Conservation (phyloP, 2,329 filamentous ascomycete species). For the Aspergillus intermedius region DNA sequence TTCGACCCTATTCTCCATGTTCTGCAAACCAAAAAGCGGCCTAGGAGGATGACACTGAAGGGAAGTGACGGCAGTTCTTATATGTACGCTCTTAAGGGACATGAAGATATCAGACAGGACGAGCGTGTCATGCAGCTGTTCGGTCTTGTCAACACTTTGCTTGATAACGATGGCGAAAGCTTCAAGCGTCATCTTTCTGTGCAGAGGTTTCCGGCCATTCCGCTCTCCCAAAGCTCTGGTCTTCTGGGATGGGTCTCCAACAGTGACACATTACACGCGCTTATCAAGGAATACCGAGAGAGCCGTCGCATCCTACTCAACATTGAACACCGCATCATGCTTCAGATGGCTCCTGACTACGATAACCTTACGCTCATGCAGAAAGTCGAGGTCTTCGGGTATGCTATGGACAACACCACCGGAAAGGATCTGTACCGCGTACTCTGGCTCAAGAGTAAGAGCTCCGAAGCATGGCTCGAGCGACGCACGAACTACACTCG, state of each 20-base stretch:
- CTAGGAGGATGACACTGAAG: slow-evolving; percentile 77
- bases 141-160: slow-evolving; percentile 89
- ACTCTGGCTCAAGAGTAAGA: slow-evolving; percentile 97
- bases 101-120: slow-evolving; percentile 97
- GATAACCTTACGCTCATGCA: slow-evolving; percentile 99
- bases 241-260: slow-evolving; percentile 95
- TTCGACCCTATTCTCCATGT: slow-evolving; percentile 88
- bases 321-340: slow-evolving; percentile 98
- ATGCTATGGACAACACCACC: slow-evolving; percentile 97
- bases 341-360: slow-evolving; percentile 99
- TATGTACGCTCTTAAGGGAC: slow-evolving; percentile 91
- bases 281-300: slow-evolving; percentile 96
- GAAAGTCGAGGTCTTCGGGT: slow-evolving; percentile 98
- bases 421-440: slow-evolving; percentile 97
- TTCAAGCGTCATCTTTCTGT: slow-evolving; percentile 97
- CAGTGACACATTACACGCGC: slow-evolving; percentile 90
- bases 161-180: slow-evolving; percentile 88
- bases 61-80: slow-evolving; percentile 86
- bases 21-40: slow-evolving; percentile 94
- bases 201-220: slow-evolving; percentile 92
- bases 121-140: slow-evolving; percentile 99
- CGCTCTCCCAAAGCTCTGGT: slow-evolving; percentile 91
- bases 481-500: slow-evolving; percentile 97
- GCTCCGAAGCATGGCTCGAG: slow-evolving; percentile 95
- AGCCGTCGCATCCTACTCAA: slow-evolving; percentile 96